A percentile compares a stretch with the other conserved stretches of the same genome.
phyloP scores from a whole-genome alignment of 352 stramenopile species.

The Globisporangium nunn region DNA sequence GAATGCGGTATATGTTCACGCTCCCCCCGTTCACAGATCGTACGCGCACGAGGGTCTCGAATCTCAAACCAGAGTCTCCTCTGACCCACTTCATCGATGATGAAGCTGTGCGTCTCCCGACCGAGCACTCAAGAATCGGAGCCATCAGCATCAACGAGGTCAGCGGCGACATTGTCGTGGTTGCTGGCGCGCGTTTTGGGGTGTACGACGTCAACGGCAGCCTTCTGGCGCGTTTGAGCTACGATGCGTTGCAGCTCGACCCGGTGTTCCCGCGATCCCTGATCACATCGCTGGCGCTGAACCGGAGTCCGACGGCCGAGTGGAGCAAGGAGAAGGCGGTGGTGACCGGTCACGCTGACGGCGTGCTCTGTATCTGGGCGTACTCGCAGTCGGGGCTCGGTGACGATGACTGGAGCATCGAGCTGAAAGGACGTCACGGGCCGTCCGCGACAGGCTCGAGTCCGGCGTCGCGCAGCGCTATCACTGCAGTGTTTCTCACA shows the following conservation, averaged over 20 bases:
- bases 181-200: constrained; percentile 34
- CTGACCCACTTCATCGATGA: neutral
- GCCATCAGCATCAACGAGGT: constrained; percentile 60
- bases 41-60: neutral
- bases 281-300: constrained; percentile 45
- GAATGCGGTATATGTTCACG: constrained; percentile 41
- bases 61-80: too few relatives aligned
- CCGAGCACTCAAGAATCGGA: constrained; percentile 17
- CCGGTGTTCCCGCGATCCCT: constrained; percentile 19
- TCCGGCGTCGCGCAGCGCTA: constrained; percentile 15
- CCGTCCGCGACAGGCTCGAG: constrained; percentile 18
- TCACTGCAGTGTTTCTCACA: constrained; percentile 47
- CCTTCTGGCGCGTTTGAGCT: constrained; percentile 38
- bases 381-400: constrained; percentile 38
- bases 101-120: neutral
- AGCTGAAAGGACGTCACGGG: constrained; percentile 41
- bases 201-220: constrained; percentile 68
- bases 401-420: constrained; percentile 39
- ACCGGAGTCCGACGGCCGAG: constrained; percentile 39
- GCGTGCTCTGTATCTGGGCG: constrained; percentile 54
- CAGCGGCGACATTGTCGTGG: constrained; percentile 52
- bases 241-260: constrained; percentile 40
- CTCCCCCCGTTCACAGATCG: constrained; percentile 19
- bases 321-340: constrained; percentile 58
- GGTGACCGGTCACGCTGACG: constrained; percentile 57